Evolutionary conservation across 257 asterid species (phyloP).

Genomic region (Osmanthus fragrans): DNA sequence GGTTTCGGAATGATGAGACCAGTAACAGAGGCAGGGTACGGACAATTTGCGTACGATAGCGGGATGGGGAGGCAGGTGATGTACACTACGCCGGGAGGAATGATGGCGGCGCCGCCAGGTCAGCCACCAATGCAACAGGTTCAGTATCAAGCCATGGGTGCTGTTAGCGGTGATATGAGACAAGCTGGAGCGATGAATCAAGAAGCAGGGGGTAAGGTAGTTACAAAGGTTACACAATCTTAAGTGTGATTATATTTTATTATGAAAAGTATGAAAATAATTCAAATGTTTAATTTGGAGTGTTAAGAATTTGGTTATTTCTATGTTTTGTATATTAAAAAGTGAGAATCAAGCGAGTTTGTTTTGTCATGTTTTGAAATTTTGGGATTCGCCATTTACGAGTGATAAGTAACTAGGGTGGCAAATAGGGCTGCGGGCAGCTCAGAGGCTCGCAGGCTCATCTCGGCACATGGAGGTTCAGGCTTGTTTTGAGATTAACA

Average conservation of each 20-base stretch:
- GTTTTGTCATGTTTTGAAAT: not conserved
- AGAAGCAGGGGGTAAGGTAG: not conserved
- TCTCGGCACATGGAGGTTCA: too few relatives aligned
- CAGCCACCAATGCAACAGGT: not conserved
- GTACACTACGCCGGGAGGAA: not conserved
- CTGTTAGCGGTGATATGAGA: not conserved
- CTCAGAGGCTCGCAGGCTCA: too few relatives aligned
- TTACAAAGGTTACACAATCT: not conserved
- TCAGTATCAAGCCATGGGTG: constrained; percentile 6
- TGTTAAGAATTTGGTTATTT: not conserved
- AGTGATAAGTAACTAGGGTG: too few relatives aligned
- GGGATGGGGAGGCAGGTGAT: not conserved
- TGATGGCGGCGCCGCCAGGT: not conserved
- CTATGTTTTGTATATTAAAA: not conserved
- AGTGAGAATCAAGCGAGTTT: not conserved
- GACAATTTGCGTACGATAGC: not conserved
- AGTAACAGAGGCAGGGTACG: not conserved
- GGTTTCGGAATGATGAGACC: constrained; percentile 30
- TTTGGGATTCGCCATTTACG: too few relatives aligned
- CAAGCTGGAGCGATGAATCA: not conserved
- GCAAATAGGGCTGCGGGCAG: too few relatives aligned
- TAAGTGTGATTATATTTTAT: not conserved
- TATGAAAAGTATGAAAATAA: not conserved
- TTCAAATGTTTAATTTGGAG: not conserved
- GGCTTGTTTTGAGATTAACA: too few relatives aligned